Evolutionary conservation across 768 basidiomycete species (phyloP).

Genomic region (Daedaleopsis nitida): DNA sequence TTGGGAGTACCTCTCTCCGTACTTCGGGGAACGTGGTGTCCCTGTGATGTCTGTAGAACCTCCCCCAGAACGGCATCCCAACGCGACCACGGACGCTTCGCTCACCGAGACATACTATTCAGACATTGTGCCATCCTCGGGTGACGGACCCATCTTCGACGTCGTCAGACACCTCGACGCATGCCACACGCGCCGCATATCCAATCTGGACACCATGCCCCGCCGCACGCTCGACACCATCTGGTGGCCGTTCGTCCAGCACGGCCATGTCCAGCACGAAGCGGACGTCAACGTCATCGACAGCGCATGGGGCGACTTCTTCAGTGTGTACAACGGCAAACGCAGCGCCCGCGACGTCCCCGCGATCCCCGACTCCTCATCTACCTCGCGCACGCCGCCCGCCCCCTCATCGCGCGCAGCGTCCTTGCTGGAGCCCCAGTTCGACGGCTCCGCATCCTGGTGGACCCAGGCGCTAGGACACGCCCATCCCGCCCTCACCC

Average conservation of each 20-base stretch:
- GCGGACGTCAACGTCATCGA: slow-evolving; percentile 88
- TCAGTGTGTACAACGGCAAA: slow-evolving; percentile 62
- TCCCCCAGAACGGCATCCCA: slow-evolving; percentile 55
- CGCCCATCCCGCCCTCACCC: slow-evolving; percentile 68
- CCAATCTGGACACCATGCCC: slow-evolving; percentile 78
- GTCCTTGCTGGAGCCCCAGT: slow-evolving; percentile 58
- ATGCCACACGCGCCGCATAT: slow-evolving; percentile 65
- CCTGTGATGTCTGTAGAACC: slow-evolving; percentile 53
- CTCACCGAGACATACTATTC: slow-evolving; percentile 77
- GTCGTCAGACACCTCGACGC: slow-evolving; percentile 61
- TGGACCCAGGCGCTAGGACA: slow-evolving; percentile 97
- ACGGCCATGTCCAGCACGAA: slow-evolving; percentile 65
- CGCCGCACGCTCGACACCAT: slow-evolving; percentile 72
- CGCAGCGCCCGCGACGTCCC: not conserved
- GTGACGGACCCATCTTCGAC: slow-evolving; percentile 42
- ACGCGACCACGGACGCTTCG: slow-evolving; percentile 46
- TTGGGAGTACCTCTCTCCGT: slow-evolving; percentile 75
- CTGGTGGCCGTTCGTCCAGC: slow-evolving; percentile 99
- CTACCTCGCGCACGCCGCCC: slow-evolving; percentile 17
- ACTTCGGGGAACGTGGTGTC: slow-evolving; percentile 75
- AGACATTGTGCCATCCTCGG: slow-evolving; percentile 39
- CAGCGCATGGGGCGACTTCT: slow-evolving; percentile 85
- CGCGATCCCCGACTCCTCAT: not conserved
- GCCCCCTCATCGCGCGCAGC: slow-evolving; percentile 11
- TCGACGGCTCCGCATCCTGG: slow-evolving; percentile 96